These are phyloP conservation scores for Acidomyces sp. DNA, from an alignment of 495 filamentous ascomycete species.

Conservation along the genomic window DNA sequence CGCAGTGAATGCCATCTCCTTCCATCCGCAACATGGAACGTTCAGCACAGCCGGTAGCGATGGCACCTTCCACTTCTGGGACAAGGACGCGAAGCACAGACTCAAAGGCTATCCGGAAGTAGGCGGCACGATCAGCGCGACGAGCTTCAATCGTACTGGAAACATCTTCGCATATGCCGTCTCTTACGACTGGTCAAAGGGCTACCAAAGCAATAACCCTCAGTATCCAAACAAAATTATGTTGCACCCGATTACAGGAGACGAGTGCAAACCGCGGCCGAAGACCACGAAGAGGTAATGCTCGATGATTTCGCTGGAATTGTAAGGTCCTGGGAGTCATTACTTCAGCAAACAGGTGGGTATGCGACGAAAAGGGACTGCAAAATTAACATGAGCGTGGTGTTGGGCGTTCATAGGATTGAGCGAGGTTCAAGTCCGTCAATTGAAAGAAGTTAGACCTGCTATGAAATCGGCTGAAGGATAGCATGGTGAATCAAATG, in stretches of 20 bases:
- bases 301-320: neutral
- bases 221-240: conserved; percentile 70
- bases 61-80: conserved; percentile 71
- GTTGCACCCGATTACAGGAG: conserved; percentile 61
- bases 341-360: neutral
- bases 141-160: conserved; percentile 62
- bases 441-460: no score
- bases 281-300: conserved; percentile 54
- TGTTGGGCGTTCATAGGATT: no score
- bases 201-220: conserved; percentile 58
- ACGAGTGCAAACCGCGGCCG: conserved; percentile 72
- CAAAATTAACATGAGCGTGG: no score
- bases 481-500: no score
- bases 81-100: conserved; percentile 75
- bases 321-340: neutral
- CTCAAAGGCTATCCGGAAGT: conserved; percentile 80
- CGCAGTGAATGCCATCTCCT: conserved; percentile 77
- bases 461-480: no score
- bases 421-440: no score
- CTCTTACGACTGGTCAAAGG: conserved; percentile 93
- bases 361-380: neutral
- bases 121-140: conserved; percentile 65
- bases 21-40: conserved; percentile 75
- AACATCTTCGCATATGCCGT: conserved; percentile 81
- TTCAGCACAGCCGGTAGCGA: conserved; percentile 85